Base-by-base conservation (phyloP, 2,329 filamentous ascomycete genomes). In the Paecilomyces fulvus region DNA sequence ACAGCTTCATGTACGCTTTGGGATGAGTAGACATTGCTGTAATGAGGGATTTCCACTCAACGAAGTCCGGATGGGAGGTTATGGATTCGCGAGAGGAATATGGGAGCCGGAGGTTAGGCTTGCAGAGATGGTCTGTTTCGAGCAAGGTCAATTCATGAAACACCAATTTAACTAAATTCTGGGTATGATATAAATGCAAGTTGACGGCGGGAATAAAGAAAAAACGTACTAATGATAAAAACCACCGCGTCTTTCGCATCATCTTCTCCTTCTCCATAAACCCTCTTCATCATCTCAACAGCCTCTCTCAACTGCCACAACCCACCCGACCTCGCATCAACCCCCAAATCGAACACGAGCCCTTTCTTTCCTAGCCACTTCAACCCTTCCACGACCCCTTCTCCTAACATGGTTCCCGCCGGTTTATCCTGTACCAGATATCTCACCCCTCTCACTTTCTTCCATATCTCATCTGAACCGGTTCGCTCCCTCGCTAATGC, bases 1-100 rank as follows among this genome's bases (percentile, higher is more conserved):
- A 92, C n/a, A 96, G 81, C 77, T 96, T 96, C 82, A 96, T 89
- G 76, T 88, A 95, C n/a, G 86, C 84, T 53, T 78, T 80, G 52
- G 78, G 75, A 68, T 82, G 83, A 57, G 80, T 80, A 63, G 85
- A 82, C 65, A 95, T 84, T 8, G 80, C 78, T 64, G 82, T 82
- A 67, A 95, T 84, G 59, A 84, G 80, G 12, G 80, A 78, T 55
- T 83, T 83, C 89, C 90, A 95, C 55, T 82, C 81, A 56, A 80
- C 72, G 70, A 88, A 91, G 25, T 80, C 77, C 1, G 80, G 76
- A 65, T 84, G 79, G 3, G 61, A 59, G 1, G 58, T 57, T 14
- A 65, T 59, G 1, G 61, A 33, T 72, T 77, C 60, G 60, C 61
- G 51, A 76, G 79, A 86, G 74, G 80, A 77, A 64, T 61, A 59